Percentiles rank a stretch among this genome's conserved stretches.
Evolutionary conservation across 176 grass and related monocot genomes (phyloP).

Genomic region (Stipa capillata): DNA sequence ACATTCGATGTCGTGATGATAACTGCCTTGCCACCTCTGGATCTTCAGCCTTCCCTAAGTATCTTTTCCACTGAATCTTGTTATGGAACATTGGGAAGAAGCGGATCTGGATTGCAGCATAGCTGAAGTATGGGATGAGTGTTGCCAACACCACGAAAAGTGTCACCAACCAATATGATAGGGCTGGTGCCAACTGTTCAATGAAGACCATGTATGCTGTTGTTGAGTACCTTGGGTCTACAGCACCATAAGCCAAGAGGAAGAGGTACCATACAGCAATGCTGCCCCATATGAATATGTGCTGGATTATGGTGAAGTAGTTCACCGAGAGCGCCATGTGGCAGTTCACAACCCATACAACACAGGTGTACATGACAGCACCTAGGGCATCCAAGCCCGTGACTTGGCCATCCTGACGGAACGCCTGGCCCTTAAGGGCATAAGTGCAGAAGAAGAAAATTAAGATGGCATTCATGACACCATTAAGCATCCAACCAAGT

Average conservation of each 20-base stretch:
- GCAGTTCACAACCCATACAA: constrained; percentile 96
- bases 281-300: constrained; percentile 96
- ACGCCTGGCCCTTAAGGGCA: constrained; percentile 53
- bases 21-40: constrained; percentile 82
- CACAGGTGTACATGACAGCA: constrained; percentile 79
- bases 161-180: constrained; percentile 71
- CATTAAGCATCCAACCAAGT: constrained; percentile 76
- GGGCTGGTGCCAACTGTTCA: constrained; percentile 65
- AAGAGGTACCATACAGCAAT: constrained; percentile 82
- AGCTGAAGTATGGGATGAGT: constrained; percentile 65
- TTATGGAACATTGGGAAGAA: constrained; percentile 99
- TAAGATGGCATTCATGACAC: constrained; percentile 58
- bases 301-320: constrained; percentile 94
- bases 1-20: constrained; percentile 40
- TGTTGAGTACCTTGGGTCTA: constrained; percentile 40
- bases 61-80: constrained; percentile 89
- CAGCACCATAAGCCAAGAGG: constrained; percentile 56
- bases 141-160: constrained; percentile 65
- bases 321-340: constrained; percentile 89
- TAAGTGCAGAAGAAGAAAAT: constrained; percentile 89
- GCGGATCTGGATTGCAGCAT: constrained; percentile 54
- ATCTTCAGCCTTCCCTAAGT: constrained; percentile 70
- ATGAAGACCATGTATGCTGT: constrained; percentile 71
- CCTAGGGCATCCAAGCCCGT: constrained; percentile 60
- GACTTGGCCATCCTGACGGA: constrained; percentile 62